These are phyloP conservation scores for Aspergillus tanneri DNA, from an alignment of 2,329 filamentous ascomycete species.

Conservation along the genomic window DNA sequence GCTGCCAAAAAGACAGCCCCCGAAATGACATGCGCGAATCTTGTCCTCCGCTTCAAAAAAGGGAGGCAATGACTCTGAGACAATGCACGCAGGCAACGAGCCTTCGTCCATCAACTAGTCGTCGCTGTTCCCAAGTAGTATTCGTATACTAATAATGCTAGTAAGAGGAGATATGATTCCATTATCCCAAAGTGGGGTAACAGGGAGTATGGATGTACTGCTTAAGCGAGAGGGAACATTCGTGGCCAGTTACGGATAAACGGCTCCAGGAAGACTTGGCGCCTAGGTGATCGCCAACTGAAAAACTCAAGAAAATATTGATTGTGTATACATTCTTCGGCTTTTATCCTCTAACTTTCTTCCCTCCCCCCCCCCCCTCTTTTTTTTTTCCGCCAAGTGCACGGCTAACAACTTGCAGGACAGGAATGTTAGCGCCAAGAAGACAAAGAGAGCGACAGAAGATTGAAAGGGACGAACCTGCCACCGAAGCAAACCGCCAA, in stretches of 20 bases:
- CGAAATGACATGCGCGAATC: conserved; percentile 13
- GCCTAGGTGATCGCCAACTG: conserved; percentile 5
- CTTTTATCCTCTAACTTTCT: neutral
- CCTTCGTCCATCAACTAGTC: too few species aligned
- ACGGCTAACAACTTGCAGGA: too few species aligned
- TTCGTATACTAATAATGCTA: too few species aligned
- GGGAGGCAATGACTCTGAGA: neutral
- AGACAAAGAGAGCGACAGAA: neutral
- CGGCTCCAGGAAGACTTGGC: conserved; percentile 10
- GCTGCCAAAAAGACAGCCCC: neutral
- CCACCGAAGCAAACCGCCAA: neutral
- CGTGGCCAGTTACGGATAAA: conserved; percentile 6
- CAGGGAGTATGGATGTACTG: neutral
- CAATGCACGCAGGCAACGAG: neutral
- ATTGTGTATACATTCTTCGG: neutral
- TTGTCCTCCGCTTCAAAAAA: conserved; percentile 9
- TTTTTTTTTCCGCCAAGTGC: too few species aligned
- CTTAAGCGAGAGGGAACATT: neutral
- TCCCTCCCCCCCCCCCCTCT: too few species aligned
- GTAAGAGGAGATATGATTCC: conserved; percentile 6
- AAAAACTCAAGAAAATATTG: neutral
- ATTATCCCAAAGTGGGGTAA: conserved; percentile 13
- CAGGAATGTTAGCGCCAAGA: neutral
- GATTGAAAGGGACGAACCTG: neutral
- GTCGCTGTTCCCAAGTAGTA: too few species aligned